Conservation (phyloP, 73 alveolate species). For the Uronychia setigera region DNA sequence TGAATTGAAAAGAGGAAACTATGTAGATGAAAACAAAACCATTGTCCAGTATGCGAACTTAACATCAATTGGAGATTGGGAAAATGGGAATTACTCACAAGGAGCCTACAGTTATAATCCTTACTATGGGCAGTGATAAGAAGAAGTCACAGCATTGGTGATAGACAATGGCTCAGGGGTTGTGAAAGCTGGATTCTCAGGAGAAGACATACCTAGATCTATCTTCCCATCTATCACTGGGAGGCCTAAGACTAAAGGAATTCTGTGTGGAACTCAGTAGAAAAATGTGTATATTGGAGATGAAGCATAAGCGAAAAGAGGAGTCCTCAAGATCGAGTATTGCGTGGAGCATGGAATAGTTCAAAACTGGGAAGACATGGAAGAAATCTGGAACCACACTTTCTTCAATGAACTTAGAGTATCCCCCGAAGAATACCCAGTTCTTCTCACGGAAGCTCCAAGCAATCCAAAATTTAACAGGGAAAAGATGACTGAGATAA, state of each 20-base stretch:
- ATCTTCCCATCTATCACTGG: constrained; percentile 93
- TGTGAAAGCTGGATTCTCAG: constrained; percentile 97
- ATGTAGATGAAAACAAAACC: no score
- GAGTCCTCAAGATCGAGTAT: constrained; percentile 71
- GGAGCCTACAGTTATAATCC: no score
- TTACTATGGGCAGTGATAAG: neutral
- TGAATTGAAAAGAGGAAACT: no score
- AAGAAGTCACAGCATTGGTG: constrained; percentile 76
- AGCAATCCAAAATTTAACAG: constrained; percentile 75
- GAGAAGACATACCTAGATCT: constrained; percentile 97
- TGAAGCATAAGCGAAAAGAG: constrained; percentile 72
- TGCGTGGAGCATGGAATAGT: constrained; percentile 97
- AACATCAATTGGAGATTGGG: no score
- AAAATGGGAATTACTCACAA: no score
- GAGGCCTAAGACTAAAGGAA: constrained; percentile 80
- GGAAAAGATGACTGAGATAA: constrained; percentile 84
- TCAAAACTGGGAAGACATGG: constrained; percentile 97
- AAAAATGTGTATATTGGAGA: constrained; percentile 77
- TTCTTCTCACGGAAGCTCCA: constrained; percentile 85
- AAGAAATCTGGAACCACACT: constrained; percentile 88
- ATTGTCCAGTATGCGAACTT: no score
- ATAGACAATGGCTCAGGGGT: constrained; percentile 97
- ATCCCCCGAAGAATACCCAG: constrained; percentile 83
- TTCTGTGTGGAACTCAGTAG: constrained; percentile 75
- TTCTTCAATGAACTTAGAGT: constrained; percentile 81